Evolutionary conservation across 1,284 basidiomycete genomes (phyloP).

Genomic region (Malassezia sympodialis): DNA sequence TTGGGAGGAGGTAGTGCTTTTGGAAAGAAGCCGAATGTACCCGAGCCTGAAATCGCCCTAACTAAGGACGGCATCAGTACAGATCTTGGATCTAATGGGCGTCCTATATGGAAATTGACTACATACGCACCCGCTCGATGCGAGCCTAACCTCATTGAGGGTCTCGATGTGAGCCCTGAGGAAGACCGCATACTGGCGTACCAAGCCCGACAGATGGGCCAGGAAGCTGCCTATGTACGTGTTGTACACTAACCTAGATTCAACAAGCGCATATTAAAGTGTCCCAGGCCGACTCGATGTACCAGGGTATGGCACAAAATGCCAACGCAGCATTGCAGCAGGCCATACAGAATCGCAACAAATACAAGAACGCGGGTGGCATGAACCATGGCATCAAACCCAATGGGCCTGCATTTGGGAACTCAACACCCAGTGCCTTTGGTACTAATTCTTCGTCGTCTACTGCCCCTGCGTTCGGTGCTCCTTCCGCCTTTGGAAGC

Average conservation of each 20-base stretch:
- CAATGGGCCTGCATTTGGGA: constrained; percentile 2
- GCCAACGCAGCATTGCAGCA: constrained; percentile 6
- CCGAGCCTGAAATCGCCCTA: constrained; percentile 14
- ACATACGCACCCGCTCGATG: constrained; percentile 13
- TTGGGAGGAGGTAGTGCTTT: not conserved
- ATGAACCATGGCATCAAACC: not conserved
- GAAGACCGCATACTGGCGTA: constrained; percentile 15
- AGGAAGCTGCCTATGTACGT: constrained; percentile 10
- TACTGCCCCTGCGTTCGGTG: not conserved
- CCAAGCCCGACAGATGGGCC: constrained; percentile 6
- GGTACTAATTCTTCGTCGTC: not conserved
- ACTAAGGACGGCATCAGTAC: constrained; percentile 12
- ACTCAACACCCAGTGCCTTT: not conserved
- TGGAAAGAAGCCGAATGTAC: not conserved
- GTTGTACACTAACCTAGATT: not conserved
- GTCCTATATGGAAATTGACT: constrained; percentile 14
- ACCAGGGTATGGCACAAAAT: constrained; percentile 6
- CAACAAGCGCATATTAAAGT: constrained; percentile 7
- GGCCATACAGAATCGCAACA: constrained; percentile 6
- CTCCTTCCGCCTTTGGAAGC: constrained; percentile 2
- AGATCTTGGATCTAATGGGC: constrained; percentile 14
- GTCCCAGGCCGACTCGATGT: constrained; percentile 2
- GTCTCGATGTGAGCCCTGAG: constrained; percentile 13
- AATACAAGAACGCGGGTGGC: not conserved
- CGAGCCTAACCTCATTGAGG: constrained; percentile 17